Percentiles rank a stretch among this genome's conserved stretches.
phyloP scores from a whole-genome alignment of 2,329 filamentous ascomycete species.

The Diaporthe helianthi region DNA sequence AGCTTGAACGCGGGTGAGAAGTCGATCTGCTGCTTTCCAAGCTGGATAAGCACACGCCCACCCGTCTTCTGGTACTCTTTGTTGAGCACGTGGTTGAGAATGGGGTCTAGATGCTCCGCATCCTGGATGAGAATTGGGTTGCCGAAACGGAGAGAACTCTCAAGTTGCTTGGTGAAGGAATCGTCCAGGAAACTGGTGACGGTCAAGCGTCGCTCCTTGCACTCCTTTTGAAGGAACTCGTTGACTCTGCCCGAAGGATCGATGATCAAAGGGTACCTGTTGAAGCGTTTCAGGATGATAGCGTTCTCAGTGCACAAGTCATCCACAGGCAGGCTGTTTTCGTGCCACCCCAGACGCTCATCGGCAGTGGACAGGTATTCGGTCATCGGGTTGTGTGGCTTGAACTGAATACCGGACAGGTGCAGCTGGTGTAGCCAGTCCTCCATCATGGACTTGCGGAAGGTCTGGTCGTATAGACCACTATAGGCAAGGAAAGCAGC shows the following conservation, averaged over 20 bases:
- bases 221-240: conserved; percentile 94
- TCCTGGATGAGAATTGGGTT: conserved; percentile 99
- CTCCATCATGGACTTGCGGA: conserved; percentile 96
- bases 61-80: conserved; percentile 99
- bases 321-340: conserved; percentile 90
- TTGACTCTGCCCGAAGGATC: conserved; percentile 94
- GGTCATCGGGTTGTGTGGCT: conserved; percentile 90
- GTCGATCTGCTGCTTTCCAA: conserved; percentile 98
- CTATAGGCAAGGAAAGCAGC: conserved; percentile 96
- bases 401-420: conserved; percentile 91
- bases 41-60: conserved; percentile 95
- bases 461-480: conserved; percentile 96
- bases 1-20: conserved; percentile 97
- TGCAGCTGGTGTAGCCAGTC: conserved; percentile 96
- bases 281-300: conserved; percentile 96
- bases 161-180: conserved; percentile 96
- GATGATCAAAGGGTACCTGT: conserved; percentile 97
- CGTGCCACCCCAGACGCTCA: conserved; percentile 93
- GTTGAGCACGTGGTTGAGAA: conserved; percentile 97
- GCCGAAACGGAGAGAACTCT: conserved; percentile 95
- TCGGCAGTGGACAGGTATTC: conserved; percentile 97
- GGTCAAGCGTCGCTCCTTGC: conserved; percentile 89
- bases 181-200: conserved; percentile 98
- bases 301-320: conserved; percentile 99
- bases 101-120: conserved; percentile 94